Evolutionary conservation across 345 rosid species (phyloP), one percentile per base, ranked within the genome.

Genomic region (Eucalyptus decipiens): DNA sequence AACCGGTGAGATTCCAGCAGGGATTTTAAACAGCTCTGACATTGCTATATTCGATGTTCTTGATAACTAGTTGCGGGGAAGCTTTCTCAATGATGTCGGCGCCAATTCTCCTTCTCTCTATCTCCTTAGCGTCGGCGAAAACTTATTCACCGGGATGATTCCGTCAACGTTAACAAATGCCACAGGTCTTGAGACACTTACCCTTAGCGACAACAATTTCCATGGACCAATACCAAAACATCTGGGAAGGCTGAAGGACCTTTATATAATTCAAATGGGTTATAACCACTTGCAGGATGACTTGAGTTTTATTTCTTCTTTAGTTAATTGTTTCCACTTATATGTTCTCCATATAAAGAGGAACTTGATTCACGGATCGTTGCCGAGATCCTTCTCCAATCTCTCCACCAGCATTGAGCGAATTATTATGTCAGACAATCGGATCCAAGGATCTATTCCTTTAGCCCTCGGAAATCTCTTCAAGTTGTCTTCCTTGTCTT

Each of bases 121-220:
- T 9, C 0, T 0, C 2, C 2, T 69, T 9, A 1, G 0, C 2
- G 4, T 1, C 1, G 0, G 0, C 2, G 0, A 3, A 1, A 69
- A 69, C 24, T 69, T 34, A 4, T 34, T 72, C 26, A 72, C 26
- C 26, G 81, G 81, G 14, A 34, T 11, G 14, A 72, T 72, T 34
- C 26, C 81, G 4, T 37, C 81, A 9, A 0, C 26, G 7, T 72
- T 72, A 3, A 18, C 14, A 0, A 72, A 72, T 72, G 14, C 4
- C 43, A 72, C 81, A 2, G 2, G 24, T 8, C 80, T 67, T 3
- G 1, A 0, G 3, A 1, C 0, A 1, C 11, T 67, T 32, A 0
- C 0, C 11, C 40, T 67, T 8, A 0, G 0, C 1, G 0, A 17
- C 0, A 67, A 69, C 12, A 69, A 11, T 17, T 69, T 69, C 23